These are phyloP conservation scores for Boletus sp. DNA, from an alignment of 768 basidiomycete species.

Conservation along the genomic window DNA sequence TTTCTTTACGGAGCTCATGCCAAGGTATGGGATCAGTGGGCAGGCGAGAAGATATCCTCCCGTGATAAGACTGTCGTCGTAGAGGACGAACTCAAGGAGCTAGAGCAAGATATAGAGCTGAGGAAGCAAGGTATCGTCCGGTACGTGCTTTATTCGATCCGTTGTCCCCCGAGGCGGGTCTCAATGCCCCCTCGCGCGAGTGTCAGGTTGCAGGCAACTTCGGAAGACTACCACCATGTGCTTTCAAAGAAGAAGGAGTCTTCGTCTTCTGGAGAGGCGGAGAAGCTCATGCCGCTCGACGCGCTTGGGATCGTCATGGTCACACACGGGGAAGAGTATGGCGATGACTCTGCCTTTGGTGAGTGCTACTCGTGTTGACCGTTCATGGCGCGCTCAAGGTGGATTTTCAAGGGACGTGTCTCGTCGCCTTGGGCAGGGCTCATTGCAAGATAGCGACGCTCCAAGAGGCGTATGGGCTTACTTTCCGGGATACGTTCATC, in stretches of 20 bases:
- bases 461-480: conserved; percentile 76
- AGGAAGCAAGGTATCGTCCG: conserved; percentile 67
- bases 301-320: conserved; percentile 86
- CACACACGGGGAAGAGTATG: conserved; percentile 76
- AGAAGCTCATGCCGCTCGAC: conserved; percentile 75
- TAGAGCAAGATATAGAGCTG: conserved; percentile 83
- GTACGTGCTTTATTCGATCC: conserved; percentile 42
- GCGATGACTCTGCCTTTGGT: conserved; percentile 75
- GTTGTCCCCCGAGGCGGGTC: neutral
- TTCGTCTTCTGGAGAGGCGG: conserved; percentile 54
- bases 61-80: conserved; percentile 76
- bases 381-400: neutral
- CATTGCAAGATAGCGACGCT: conserved; percentile 82
- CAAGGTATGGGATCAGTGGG: conserved; percentile 57
- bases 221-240: conserved; percentile 63
- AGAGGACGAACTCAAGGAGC: conserved; percentile 67
- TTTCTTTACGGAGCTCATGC: conserved; percentile 1
- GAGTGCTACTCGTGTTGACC: conserved; percentile 14
- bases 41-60: conserved; percentile 82
- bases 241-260: conserved; percentile 76
- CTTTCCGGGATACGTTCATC: conserved; percentile 72
- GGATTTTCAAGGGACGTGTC: conserved; percentile 52
- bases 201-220: conserved; percentile 65
- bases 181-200: neutral
- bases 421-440: conserved; percentile 75